phyloP scores from a whole-genome alignment of 768 basidiomycete species.

The Tricholoma sp. region DNA sequence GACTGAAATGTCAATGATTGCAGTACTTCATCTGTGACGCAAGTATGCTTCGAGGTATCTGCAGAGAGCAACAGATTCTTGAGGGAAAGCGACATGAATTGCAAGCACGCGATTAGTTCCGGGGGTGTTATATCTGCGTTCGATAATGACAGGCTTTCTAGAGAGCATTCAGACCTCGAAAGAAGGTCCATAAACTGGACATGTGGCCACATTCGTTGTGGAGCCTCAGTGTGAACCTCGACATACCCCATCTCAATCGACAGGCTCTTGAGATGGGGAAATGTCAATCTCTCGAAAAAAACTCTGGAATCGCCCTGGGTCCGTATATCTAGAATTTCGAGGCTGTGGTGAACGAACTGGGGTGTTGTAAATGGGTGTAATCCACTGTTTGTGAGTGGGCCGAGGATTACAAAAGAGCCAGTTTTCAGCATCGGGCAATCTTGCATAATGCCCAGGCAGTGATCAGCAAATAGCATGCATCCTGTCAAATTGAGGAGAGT shows the following conservation, averaged over 20 bases:
- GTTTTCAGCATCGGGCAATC: conserved; percentile 9
- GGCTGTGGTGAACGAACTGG: conserved; percentile 12
- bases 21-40: conserved; percentile 15
- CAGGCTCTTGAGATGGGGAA: conserved; percentile 19
- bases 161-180: conserved; percentile 16
- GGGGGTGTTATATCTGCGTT: conserved; percentile 13
- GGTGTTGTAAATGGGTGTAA: neutral
- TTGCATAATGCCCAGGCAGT: conserved; percentile 15
- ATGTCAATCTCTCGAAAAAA: conserved; percentile 18
- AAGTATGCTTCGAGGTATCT: conserved; percentile 9
- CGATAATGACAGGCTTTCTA: conserved; percentile 10
- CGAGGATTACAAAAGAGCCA: conserved; percentile 11
- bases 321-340: conserved; percentile 16
- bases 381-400: neutral
- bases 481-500: conserved; percentile 19
- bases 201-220: conserved; percentile 18
- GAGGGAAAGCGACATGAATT: conserved; percentile 7
- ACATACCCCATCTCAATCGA: conserved; percentile 14
- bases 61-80: neutral
- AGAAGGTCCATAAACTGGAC: conserved; percentile 18
- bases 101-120: conserved; percentile 9
- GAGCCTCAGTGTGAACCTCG: conserved; percentile 3
- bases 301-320: conserved; percentile 14
- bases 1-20: conserved; percentile 8
- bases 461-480: conserved; percentile 15